These are phyloP conservation scores for Suillus sp. DNA, from an alignment of 768 basidiomycete species.

Conservation along the genomic window DNA sequence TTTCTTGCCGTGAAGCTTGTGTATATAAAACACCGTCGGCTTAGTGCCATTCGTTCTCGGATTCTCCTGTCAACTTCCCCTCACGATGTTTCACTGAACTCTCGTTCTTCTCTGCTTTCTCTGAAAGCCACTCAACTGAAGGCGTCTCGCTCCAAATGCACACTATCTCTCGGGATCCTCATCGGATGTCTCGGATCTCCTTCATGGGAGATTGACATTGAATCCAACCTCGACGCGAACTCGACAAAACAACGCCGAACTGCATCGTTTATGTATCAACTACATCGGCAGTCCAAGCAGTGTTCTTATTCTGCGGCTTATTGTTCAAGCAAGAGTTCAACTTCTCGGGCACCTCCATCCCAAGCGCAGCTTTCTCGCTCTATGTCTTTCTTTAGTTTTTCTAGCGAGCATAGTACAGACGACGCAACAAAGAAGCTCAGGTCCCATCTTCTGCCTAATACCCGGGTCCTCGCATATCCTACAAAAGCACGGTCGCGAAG, in stretches of 20 bases:
- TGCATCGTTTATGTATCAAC: slow-evolving; percentile 15
- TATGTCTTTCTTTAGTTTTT: slow-evolving; percentile 13
- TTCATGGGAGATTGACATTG: slow-evolving; percentile 30
- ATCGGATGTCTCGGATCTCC: slow-evolving; percentile 36
- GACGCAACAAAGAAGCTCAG: slow-evolving; percentile 6
- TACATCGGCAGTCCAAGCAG: slow-evolving; percentile 13
- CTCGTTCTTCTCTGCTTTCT: slow-evolving; percentile 6
- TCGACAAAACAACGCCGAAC: slow-evolving; percentile 12
- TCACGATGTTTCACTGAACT: slow-evolving; percentile 8
- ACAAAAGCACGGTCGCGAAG: slow-evolving; percentile 8
- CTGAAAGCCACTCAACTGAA: slow-evolving; percentile 8
- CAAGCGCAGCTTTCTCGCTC: slow-evolving; percentile 12
- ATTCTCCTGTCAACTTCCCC: slow-evolving; percentile 2
- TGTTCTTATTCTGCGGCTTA: slow-evolving; percentile 11
- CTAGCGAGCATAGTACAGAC: slow-evolving; percentile 10
- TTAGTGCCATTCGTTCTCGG: slow-evolving; percentile 26
- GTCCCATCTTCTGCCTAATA: not conserved
- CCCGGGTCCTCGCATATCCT: not conserved
- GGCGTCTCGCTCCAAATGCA: slow-evolving; percentile 4
- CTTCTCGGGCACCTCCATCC: slow-evolving; percentile 10
- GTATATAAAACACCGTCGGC: slow-evolving; percentile 34
- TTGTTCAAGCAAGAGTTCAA: slow-evolving; percentile 5
- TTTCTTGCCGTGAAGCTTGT: slow-evolving; percentile 26
- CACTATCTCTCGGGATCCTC: slow-evolving; percentile 20
- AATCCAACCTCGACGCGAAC: slow-evolving; percentile 17